Conservation (phyloP, 2,329 filamentous ascomycete genomes). For the Fusarium sp. region DNA sequence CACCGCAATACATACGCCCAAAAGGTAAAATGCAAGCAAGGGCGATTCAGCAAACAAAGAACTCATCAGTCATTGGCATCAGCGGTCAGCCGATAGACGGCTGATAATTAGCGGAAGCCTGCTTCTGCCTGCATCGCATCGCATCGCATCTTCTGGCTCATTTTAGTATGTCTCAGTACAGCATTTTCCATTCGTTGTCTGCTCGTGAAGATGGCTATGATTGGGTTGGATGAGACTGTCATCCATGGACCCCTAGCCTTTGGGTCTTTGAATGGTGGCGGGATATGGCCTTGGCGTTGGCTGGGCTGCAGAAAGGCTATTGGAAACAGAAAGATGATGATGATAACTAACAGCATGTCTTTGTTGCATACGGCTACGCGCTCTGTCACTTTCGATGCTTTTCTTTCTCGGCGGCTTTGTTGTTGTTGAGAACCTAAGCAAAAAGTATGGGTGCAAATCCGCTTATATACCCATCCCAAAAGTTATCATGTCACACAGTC, state of each 20-base stretch:
- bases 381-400: background rate
- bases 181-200: slow-evolving; percentile 7
- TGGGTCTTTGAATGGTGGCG: background rate
- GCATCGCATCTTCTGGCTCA: background rate
- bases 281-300: slow-evolving; percentile 6
- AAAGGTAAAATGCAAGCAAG: background rate
- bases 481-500: too few relatives aligned
- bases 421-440: too few relatives aligned
- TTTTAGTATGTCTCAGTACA: slow-evolving; percentile 6
- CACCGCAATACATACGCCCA: background rate
- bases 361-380: background rate
- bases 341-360: background rate
- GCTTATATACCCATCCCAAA: too few relatives aligned
- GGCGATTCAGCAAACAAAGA: slow-evolving; percentile 24
- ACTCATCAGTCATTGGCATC: background rate
- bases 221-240: background rate
- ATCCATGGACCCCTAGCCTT: background rate
- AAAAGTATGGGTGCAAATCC: too few relatives aligned
- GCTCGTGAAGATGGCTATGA: background rate
- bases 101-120: slow-evolving; percentile 15
- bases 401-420: background rate
- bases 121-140: slow-evolving; percentile 1
- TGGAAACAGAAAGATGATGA: background rate
- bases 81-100: slow-evolving; percentile 22
- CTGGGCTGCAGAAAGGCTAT: background rate